Evolutionary conservation across 2,329 filamentous ascomycete genomes (phyloP).

Genomic region (Paramyrothecium roridum): DNA sequence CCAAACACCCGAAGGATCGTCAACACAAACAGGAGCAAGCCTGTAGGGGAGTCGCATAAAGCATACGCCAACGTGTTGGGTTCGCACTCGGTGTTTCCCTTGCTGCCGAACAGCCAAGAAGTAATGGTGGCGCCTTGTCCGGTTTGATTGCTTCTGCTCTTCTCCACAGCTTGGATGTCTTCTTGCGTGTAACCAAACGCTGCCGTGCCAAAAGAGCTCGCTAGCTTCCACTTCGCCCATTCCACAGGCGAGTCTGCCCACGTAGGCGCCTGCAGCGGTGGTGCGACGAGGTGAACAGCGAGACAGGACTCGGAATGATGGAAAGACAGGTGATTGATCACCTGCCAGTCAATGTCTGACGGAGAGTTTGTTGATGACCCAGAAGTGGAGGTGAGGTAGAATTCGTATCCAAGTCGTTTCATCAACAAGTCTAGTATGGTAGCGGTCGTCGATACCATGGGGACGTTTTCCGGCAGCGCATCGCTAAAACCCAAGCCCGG

Average conservation of each 20-base stretch:
- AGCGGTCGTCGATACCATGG: slow-evolving; percentile 51
- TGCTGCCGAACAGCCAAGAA: slow-evolving; percentile 21
- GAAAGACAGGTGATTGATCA: slow-evolving; percentile 45
- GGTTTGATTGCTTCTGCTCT: slow-evolving; percentile 9
- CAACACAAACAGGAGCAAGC: slow-evolving; percentile 53
- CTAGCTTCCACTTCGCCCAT: slow-evolving; percentile 56
- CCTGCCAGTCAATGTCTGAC: slow-evolving; percentile 48
- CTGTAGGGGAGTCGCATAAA: slow-evolving; percentile 59
- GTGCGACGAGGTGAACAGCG: slow-evolving; percentile 59
- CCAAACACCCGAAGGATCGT: slow-evolving; percentile 40
- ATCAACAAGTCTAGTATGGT: slow-evolving; percentile 57
- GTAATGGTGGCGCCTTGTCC: slow-evolving; percentile 9
- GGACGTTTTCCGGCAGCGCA: slow-evolving; percentile 45
- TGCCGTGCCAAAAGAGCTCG: slow-evolving; percentile 42
- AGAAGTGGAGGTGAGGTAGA: slow-evolving; percentile 56
- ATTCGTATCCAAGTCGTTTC: slow-evolving; percentile 54
- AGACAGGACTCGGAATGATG: slow-evolving; percentile 48
- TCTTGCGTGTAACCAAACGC: slow-evolving; percentile 54
- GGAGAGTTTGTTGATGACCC: slow-evolving; percentile 43
- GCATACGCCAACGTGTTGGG: slow-evolving; percentile 58
- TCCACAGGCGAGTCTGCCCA: slow-evolving; percentile 37
- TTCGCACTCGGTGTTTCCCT: slow-evolving; percentile 30
- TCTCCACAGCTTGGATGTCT: slow-evolving; percentile 44
- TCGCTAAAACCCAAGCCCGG: slow-evolving; percentile 68
- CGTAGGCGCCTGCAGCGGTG: slow-evolving; percentile 48